Percentiles rank a stretch among this genome's conserved stretches.
Conservation (phyloP, 371 early-diverging fungal genomes). For the Mortierella sp. region DNA sequence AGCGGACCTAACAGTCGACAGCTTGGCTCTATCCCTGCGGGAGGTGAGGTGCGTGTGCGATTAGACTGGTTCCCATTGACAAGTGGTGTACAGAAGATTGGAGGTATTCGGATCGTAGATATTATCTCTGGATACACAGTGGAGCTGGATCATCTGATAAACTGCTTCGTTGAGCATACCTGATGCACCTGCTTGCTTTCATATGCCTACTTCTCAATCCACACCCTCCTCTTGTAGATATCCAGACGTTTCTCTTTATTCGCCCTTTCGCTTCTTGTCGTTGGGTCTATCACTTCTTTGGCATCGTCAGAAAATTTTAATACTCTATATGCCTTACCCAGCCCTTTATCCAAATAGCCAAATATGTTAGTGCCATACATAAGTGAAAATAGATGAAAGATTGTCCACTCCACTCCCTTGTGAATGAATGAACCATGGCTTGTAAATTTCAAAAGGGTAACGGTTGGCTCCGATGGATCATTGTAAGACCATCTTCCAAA, state of each 20-base stretch:
- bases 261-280: background rate
- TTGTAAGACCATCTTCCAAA: background rate
- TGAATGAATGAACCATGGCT: background rate
- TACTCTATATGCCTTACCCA: too few species aligned
- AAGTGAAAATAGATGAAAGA: too few species aligned
- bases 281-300: background rate
- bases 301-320: background rate
- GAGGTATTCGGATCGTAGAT: conserved; percentile 81
- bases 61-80: conserved; percentile 88
- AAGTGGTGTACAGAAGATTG: conserved; percentile 88
- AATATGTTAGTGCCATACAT: too few species aligned
- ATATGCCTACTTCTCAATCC: background rate
- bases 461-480: too few species aligned
- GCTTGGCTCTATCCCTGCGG: conserved; percentile 76
- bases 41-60: conserved; percentile 71
- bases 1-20: conserved; percentile 76
- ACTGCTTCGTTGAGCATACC: conserved; percentile 68
- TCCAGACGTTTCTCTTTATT: background rate
- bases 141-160: conserved; percentile 78
- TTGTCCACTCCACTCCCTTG: background rate
- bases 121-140: conserved; percentile 74
- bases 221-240: background rate
- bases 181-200: background rate
- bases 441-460: too few species aligned
- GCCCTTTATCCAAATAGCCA: too few species aligned